A percentile compares a stretch with the other conserved stretches of the same genome.
These are phyloP conservation scores for Pyrus pyrifolia DNA, from an alignment of 306 rosid genomes.

Conservation along the genomic window DNA sequence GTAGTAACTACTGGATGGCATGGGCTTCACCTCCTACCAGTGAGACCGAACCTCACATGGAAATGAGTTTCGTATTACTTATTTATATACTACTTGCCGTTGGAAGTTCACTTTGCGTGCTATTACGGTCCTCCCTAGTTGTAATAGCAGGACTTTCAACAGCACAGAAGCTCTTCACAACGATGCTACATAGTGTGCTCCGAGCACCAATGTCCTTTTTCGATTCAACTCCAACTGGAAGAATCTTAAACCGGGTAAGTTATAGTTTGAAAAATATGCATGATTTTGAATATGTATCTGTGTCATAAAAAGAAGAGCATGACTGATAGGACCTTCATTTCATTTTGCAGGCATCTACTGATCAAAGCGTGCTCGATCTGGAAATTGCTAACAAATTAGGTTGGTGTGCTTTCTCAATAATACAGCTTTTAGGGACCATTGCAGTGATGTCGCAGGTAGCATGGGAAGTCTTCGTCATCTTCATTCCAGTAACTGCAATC, in stretches of 20 bases:
- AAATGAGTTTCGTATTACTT: constrained; percentile 47
- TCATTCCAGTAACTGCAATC: constrained; percentile 73
- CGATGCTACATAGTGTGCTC: constrained; percentile 60
- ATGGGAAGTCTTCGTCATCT: constrained; percentile 89
- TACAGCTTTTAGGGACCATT: constrained; percentile 77
- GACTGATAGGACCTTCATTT: constrained; percentile 5
- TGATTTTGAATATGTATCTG: neutral
- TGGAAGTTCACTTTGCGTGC: constrained; percentile 65
- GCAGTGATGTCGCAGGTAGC: constrained; percentile 96
- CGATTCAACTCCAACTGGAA: constrained; percentile 97
- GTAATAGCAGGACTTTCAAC: constrained; percentile 68
- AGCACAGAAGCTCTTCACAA: constrained; percentile 64
- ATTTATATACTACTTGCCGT: constrained; percentile 61
- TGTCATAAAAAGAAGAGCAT: neutral
- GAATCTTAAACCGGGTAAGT: constrained; percentile 86
- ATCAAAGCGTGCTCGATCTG: constrained; percentile 87
- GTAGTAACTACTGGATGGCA: constrained; percentile 97
- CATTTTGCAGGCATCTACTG: constrained; percentile 79
- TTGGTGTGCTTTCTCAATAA: constrained; percentile 92
- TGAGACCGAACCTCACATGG: constrained; percentile 41
- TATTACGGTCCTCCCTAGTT: constrained; percentile 51
- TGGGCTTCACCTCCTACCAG: constrained; percentile 82
- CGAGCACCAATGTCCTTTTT: constrained; percentile 95
- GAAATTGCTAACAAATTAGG: constrained; percentile 76
- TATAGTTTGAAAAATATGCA: neutral